These are phyloP conservation scores for Kazachstania sp. DNA, from an alignment of 1,139 yeast species.

Conservation along the genomic window DNA sequence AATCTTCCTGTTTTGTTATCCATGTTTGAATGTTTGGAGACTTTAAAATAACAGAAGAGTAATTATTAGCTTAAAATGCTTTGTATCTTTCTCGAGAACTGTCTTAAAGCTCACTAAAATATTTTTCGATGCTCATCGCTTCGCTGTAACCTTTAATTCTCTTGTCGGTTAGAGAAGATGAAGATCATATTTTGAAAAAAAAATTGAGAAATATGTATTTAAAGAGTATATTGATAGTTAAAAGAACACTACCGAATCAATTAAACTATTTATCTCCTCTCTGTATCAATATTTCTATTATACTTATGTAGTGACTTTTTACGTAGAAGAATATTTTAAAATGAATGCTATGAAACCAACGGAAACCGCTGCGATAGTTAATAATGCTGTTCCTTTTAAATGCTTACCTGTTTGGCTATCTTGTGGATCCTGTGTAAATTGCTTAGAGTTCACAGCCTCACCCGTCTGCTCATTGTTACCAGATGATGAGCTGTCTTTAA, in stretches of 20 bases:
- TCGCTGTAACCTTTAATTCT: too few species aligned
- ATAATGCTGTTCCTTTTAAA: not conserved
- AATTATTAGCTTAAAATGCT: too few species aligned
- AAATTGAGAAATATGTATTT: not conserved
- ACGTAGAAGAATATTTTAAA: slow-evolving; percentile 6
- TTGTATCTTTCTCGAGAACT: not conserved
- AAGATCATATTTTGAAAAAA: too few species aligned
- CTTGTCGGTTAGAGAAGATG: too few species aligned
- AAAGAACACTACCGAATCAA: too few species aligned
- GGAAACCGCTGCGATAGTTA: slow-evolving; percentile 13
- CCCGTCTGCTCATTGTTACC: not conserved
- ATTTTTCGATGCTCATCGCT: too few species aligned
- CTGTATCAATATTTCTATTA: not conserved
- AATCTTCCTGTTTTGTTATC: slow-evolving; percentile 11
- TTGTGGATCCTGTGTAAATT: not conserved
- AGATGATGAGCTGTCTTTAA: not conserved
- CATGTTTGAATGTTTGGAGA: slow-evolving; percentile 4
- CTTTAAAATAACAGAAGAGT: too few species aligned
- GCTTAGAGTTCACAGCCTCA: not conserved
- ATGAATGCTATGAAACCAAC: slow-evolving; percentile 19
- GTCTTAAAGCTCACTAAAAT: too few species aligned
- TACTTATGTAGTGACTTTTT: not conserved
- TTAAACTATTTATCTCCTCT: not conserved
- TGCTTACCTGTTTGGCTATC: not conserved
- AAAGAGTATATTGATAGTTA: too few species aligned